A percentile compares a stretch with the other conserved stretches of the same genome.
Evolutionary conservation across 73 alveolate species (phyloP).

Genomic region (Uronychia binucleata): DNA sequence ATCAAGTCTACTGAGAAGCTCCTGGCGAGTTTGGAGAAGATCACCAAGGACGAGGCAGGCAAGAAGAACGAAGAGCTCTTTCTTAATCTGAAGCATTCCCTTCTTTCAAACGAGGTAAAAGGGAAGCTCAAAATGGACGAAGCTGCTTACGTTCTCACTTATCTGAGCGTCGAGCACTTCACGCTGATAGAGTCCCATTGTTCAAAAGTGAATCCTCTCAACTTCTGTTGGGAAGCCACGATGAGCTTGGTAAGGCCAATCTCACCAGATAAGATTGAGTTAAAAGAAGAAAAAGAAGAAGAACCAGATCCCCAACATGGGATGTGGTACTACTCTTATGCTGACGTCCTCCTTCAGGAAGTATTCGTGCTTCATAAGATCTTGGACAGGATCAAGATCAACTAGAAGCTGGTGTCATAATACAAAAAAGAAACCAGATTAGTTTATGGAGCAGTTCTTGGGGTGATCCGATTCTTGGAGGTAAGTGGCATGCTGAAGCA

Average conservation of each 20-base stretch:
- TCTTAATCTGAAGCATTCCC: background rate
- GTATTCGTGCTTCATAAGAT: background rate
- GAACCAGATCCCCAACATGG: no score
- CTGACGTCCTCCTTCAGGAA: background rate
- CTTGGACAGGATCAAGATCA: background rate
- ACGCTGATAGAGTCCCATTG: background rate
- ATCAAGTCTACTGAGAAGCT: slow-evolving; percentile 36
- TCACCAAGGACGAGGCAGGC: slow-evolving; percentile 25
- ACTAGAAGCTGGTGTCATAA: background rate
- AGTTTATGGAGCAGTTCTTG: background rate
- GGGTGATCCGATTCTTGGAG: background rate
- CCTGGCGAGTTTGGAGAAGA: slow-evolving; percentile 19
- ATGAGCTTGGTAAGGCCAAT: slow-evolving; percentile 12
- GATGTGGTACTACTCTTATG: background rate
- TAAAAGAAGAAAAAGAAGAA: slow-evolving; percentile 12
- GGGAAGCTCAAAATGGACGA: slow-evolving; percentile 9
- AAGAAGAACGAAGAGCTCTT: slow-evolving; percentile 8
- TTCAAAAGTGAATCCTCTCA: background rate
- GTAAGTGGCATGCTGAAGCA: background rate
- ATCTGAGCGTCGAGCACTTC: slow-evolving; percentile 6
- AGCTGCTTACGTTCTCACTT: slow-evolving; percentile 11
- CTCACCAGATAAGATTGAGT: background rate
- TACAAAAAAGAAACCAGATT: background rate
- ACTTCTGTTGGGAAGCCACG: slow-evolving; percentile 31
- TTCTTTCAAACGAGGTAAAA: background rate